Base-by-base conservation (phyloP, 164 flowering plant species). In the Houttuynia cordata region DNA sequence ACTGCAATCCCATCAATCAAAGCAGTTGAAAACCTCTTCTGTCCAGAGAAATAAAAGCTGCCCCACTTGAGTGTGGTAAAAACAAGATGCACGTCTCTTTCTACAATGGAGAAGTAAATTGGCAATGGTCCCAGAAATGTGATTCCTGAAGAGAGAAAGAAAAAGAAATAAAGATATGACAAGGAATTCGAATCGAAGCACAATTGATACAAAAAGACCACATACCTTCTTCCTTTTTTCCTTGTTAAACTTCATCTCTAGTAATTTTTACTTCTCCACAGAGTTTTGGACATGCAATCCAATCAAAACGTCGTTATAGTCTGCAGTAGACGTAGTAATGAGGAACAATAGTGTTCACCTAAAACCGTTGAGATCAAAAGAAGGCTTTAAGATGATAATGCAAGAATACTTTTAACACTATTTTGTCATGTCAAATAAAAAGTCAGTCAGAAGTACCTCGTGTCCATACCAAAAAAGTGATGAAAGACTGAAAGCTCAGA, bases 211-310 rank as follows among this genome's bases (percentile, higher is more conserved):
- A 60, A 25, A 18, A 39, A 37, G n/a, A n/a, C 30, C 17, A 58
- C 25, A 5, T 7, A 71, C 64, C 49, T 45, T 45, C 67, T 62
- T 63, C 51, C 51, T 55, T 40, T 42, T 67, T 21, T 67, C 64
- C 23, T 63, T 52, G 39, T 47, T 34, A 41, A 67, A 30, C 10
- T 59, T 71, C 74, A 67, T 71, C 20, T 67, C 59, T 45, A n/a
- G 15, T 17, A 65, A 18, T 49, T 50, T 39, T 45, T 17, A 0
- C 49, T 45, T 7, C 49, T 45, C 0, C 17, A 45, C 49, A 12
- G 12, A 45, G 13, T 45, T 17, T 17, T 45, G 14, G 17, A 45
- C 49, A 45, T 45, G 49, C 14, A 45, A 45, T 45, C 49, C 14
- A 45, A 45, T 45, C 49, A 45, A n/a, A 17, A 45, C 49, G 17